Evolutionary conservation across 345 rosid species (phyloP), one percentile per base, ranked within the genome.

Genomic region (Alliaria petiolata): DNA sequence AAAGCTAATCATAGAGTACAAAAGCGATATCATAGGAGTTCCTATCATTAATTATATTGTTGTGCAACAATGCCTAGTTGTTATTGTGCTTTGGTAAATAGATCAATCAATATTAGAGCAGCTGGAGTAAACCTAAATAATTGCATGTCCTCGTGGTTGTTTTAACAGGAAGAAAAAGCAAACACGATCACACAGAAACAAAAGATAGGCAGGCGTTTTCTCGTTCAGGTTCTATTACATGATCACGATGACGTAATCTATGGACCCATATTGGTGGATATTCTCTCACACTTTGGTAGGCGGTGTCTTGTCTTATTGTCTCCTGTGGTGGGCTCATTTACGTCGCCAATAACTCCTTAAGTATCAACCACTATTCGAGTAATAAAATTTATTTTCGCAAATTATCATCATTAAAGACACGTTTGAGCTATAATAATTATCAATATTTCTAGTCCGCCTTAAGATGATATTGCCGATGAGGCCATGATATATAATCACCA

Each of bases 151-250:
- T 57, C 51, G 26, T 64, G 35, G 12, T 64, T 16, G 15, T 14
- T 50, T n/a, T 2, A 59, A 40, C 39, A 35, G 13, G 20, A 75
- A n/a, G n/a, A n/a, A n/a, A n/a, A n/a, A n/a, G n/a, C 49, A 43
- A 25, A 59, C 43, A 43, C 14, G 42, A n/a, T n/a, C 17, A 46
- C 13, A 75, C 60, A 35, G 69, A 75, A 68, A 61, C 69, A 75
- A 75, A 62, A 68, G 35, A 53, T 15, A 69, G 58, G 43, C 7
- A 61, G 79, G 79, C 69, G 45, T 53, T 75, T 74, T 47, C 79
- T 75, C 28, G 79, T 68, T 68, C 74, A 52, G 79, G 79, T 61
- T 67, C 30, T 61, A 75, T 51, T 66, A 62, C 46, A 60, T 33
- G 64, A n/a, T n/a, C n/a, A n/a, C n/a, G n/a, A 68, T 75, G 56